Evolutionary conservation across 1,284 basidiomycete species (phyloP).

Genomic region (Porogramme epimiltina): DNA sequence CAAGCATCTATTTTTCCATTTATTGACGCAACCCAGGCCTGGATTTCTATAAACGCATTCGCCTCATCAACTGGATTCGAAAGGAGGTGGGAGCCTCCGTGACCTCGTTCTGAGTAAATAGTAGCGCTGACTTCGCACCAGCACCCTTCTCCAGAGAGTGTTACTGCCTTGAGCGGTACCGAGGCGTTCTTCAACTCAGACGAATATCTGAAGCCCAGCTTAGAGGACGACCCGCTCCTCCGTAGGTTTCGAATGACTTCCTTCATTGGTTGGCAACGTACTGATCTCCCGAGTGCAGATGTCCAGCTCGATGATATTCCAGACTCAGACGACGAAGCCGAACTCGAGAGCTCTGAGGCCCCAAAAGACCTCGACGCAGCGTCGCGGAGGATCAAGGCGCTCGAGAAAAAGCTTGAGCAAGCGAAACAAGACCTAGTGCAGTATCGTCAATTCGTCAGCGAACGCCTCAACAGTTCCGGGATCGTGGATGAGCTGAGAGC

Average conservation of each 20-base stretch:
- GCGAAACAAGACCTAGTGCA: conserved; percentile 58
- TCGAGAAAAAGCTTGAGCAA: conserved; percentile 55
- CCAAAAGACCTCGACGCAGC: conserved; percentile 38
- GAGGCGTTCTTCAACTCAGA: conserved; percentile 75
- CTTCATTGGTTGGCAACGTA: not conserved
- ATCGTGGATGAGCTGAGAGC: conserved; percentile 46
- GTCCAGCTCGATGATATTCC: conserved; percentile 74
- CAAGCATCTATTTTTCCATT: not conserved
- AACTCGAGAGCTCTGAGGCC: conserved; percentile 5
- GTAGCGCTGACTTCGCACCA: conserved; percentile 30
- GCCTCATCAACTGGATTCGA: conserved; percentile 87
- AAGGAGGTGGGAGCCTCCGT: conserved; percentile 59
- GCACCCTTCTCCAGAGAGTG: conserved; percentile 52
- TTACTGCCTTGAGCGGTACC: conserved; percentile 49
- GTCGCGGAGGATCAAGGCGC: conserved; percentile 45
- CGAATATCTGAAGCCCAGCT: conserved; percentile 74
- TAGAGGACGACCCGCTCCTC: conserved; percentile 87
- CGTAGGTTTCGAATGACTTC: conserved; percentile 57
- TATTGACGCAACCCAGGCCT: conserved; percentile 35
- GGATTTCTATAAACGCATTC: conserved; percentile 74
- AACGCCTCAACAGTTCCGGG: conserved; percentile 48
- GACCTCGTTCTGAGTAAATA: not conserved
- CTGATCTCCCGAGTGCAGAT: conserved; percentile 39
- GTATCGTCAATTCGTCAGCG: conserved; percentile 56
- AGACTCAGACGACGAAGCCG: conserved; percentile 59